phyloP scores from a whole-genome alignment of 2,329 filamentous ascomycete species.

The Sporothrix pseudoabietina region DNA sequence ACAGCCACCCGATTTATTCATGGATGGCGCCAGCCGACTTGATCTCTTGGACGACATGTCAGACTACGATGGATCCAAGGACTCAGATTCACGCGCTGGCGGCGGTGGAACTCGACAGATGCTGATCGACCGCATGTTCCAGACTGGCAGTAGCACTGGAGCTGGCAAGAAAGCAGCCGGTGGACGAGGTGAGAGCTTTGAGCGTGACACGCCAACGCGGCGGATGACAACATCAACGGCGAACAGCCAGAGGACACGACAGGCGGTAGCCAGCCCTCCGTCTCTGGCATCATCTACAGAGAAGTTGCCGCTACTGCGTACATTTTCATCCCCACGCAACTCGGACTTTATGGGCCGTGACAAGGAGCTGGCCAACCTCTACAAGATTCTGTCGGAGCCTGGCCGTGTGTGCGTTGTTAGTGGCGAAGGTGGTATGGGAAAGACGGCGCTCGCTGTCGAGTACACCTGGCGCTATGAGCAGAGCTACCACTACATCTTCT shows the following conservation, averaged over 20 bases:
- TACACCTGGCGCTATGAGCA: slow-evolving; percentile 37
- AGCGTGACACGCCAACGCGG: background rate
- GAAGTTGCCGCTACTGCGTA: slow-evolving; percentile 31
- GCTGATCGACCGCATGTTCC: slow-evolving; percentile 33
- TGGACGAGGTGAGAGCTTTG: background rate
- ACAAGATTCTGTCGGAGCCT: slow-evolving; percentile 34
- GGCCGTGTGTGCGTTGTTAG: slow-evolving; percentile 34
- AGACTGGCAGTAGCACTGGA: slow-evolving; percentile 7
- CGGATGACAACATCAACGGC: slow-evolving; percentile 17
- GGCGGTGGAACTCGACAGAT: slow-evolving; percentile 29
- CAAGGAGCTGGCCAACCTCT: slow-evolving; percentile 32
- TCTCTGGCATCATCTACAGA: slow-evolving; percentile 28
- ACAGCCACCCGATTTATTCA: slow-evolving; percentile 30
- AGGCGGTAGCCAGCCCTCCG: slow-evolving; percentile 4
- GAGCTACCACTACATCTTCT: slow-evolving; percentile 37
- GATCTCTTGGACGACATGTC: slow-evolving; percentile 34
- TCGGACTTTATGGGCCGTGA: slow-evolving; percentile 34
- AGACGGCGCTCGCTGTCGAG: slow-evolving; percentile 37
- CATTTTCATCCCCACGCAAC: slow-evolving; percentile 28
- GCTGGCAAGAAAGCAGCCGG: background rate
- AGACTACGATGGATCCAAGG: slow-evolving; percentile 25
- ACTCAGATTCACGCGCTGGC: background rate
- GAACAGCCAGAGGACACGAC: slow-evolving; percentile 20
- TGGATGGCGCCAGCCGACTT: slow-evolving; percentile 25
- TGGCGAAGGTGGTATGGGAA: slow-evolving; percentile 35